These are phyloP conservation scores for Entomophthora muscae DNA, from an alignment of 371 early-diverging fungal species.

Conservation along the genomic window DNA sequence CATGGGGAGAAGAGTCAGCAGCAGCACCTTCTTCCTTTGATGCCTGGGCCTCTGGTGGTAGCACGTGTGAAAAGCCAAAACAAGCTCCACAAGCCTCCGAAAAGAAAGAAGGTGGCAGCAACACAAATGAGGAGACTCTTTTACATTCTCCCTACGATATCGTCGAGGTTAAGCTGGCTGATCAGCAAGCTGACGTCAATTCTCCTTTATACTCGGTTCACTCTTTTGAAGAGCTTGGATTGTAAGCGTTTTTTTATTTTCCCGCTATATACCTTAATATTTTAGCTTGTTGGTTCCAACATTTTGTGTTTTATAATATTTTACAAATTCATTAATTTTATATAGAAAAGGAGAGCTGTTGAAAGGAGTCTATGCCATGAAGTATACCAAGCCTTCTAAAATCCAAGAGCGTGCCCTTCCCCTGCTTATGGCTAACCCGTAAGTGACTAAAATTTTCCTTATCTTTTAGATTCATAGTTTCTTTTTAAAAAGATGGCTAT, in stretches of 20 bases:
- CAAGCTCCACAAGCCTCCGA: not conserved
- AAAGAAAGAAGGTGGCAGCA: not conserved
- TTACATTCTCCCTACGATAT: constrained; percentile 16
- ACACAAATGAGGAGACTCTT: not conserved
- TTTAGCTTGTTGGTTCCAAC: too few relatives aligned
- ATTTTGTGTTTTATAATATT: too few relatives aligned
- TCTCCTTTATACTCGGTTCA: constrained; percentile 61
- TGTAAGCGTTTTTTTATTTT: constrained; percentile 25
- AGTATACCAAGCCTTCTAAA: constrained; percentile 80
- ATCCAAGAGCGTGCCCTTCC: constrained; percentile 93
- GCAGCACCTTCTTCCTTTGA: not conserved
- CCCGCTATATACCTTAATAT: too few relatives aligned
- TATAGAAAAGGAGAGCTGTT: constrained; percentile 38
- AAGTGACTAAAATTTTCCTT: too few relatives aligned
- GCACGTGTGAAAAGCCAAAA: not conserved
- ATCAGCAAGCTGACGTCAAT: constrained; percentile 55
- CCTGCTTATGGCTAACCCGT: constrained; percentile 56
- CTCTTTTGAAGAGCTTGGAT: constrained; percentile 55
- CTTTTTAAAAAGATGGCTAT: too few relatives aligned
- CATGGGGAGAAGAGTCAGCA: not conserved
- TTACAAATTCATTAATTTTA: too few relatives aligned
- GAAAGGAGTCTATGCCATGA: constrained; percentile 87
- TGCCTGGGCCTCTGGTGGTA: not conserved
- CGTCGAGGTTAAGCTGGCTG: constrained; percentile 65
- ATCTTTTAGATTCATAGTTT: too few relatives aligned